Percentiles rank a stretch among this genome's conserved stretches.
phyloP scores from a whole-genome alignment of 768 basidiomycete species.

The Mycena kentingensis region DNA sequence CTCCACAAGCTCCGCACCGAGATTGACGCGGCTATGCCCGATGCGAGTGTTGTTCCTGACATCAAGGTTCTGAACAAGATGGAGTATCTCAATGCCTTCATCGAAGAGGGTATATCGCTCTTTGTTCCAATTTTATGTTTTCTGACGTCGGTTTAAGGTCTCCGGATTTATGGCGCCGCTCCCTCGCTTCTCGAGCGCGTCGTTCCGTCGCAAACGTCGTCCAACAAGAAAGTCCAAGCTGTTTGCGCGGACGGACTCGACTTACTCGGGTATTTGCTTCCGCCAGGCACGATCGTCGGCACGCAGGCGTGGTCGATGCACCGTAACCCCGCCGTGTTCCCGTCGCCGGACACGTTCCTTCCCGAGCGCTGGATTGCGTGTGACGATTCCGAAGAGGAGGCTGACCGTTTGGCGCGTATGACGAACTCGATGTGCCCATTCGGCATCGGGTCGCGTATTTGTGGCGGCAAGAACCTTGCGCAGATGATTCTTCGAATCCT shows the following conservation, averaged over 20 bases:
- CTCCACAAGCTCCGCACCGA: conserved; percentile 67
- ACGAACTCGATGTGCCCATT: conserved; percentile 73
- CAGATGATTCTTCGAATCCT: conserved; percentile 64
- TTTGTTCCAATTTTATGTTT: background rate
- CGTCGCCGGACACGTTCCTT: conserved; percentile 70
- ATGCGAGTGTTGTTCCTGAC: conserved; percentile 63
- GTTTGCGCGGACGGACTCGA: conserved; percentile 71
- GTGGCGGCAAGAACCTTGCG: conserved; percentile 75
- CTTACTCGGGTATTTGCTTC: conserved; percentile 74
- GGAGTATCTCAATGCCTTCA: conserved; percentile 54
- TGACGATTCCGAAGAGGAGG: conserved; percentile 44
- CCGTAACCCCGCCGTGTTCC: conserved; percentile 64
- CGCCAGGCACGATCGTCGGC: conserved; percentile 71
- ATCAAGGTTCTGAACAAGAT: conserved; percentile 55
- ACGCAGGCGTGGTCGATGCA: conserved; percentile 89
- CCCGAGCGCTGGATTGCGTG: conserved; percentile 75
- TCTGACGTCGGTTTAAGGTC: conserved; percentile 41
- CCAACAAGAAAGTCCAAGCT: no score
- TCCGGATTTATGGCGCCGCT: conserved; percentile 66
- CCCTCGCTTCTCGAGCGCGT: conserved; percentile 77
- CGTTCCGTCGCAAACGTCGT: conserved; percentile 56
- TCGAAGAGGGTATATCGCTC: conserved; percentile 56
- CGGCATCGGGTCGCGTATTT: conserved; percentile 70
- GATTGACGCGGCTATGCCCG: conserved; percentile 69
- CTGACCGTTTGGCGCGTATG: no score